Conservation (phyloP, 352 stramenopile genomes). For the Phytophthora pisi region DNA sequence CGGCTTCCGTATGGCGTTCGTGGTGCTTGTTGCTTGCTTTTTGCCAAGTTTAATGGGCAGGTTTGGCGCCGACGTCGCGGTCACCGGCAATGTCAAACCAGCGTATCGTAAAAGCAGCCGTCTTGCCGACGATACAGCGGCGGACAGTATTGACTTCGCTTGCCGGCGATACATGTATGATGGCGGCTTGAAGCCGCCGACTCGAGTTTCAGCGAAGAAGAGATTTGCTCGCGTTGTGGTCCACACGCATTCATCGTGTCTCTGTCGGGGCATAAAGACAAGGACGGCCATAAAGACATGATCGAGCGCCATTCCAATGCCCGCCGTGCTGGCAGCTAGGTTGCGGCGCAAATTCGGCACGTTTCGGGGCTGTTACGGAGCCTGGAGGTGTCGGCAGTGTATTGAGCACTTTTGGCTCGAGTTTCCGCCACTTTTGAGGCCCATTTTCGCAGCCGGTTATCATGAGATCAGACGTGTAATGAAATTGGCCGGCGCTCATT, state of each 20-base stretch:
- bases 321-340: background rate
- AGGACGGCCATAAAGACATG: conserved; percentile 24
- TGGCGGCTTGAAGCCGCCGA: background rate
- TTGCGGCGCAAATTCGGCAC: background rate
- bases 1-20: background rate
- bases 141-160: background rate
- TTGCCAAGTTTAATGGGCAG: background rate
- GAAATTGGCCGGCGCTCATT: background rate
- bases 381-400: background rate
- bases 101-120: background rate
- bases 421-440: background rate
- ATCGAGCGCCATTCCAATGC: background rate
- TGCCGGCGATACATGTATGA: background rate
- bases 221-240: conserved; percentile 23
- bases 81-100: conserved; percentile 1
- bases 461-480: background rate
- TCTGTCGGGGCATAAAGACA: conserved; percentile 22
- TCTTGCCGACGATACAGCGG: background rate
- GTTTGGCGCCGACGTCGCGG: too few relatives aligned
- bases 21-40: background rate
- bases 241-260: conserved; percentile 20
- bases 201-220: background rate
- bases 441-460: background rate
- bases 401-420: background rate
- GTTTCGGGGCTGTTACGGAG: background rate